These are phyloP conservation scores for Aureobasidium melanogenum DNA, from an alignment of 2,329 filamentous ascomycete genomes.

Conservation along the genomic window DNA sequence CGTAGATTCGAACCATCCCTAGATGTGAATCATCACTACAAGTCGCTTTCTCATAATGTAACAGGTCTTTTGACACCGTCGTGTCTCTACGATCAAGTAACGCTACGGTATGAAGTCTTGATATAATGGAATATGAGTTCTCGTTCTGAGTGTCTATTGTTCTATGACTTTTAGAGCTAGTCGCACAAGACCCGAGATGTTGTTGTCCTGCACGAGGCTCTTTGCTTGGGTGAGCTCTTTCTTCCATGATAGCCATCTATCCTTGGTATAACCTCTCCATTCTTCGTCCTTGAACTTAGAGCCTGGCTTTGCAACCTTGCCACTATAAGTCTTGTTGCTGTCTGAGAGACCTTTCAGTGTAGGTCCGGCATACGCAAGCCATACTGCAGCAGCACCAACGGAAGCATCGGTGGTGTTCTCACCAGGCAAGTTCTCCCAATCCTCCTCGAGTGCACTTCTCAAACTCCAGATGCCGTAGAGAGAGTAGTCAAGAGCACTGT, in stretches of 20 bases:
- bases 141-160: not conserved
- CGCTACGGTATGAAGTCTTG: too few species aligned
- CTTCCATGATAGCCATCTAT: not conserved
- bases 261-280: not conserved
- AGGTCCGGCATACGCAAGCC: not conserved
- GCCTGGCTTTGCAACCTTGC: slow-evolving; percentile 1
- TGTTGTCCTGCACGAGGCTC: not conserved
- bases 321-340: not conserved
- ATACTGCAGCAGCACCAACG: not conserved
- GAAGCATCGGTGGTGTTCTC: not conserved
- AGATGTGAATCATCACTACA: not conserved
- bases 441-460: slow-evolving; percentile 1
- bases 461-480: slow-evolving; percentile 5
- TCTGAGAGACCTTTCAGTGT: not conserved
- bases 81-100: too few species aligned
- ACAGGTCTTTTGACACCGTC: too few species aligned
- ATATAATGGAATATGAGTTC: too few species aligned
- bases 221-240: not conserved
- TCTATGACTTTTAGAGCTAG: not conserved
- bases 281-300: not conserved
- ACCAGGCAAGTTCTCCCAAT: not conserved
- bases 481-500: not conserved
- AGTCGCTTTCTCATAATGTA: too few species aligned
- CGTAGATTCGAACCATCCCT: not conserved
- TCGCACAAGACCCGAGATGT: not conserved